A percentile compares a stretch with the other conserved stretches of the same genome.
These are phyloP conservation scores for Termitomyces sp. DNA, from an alignment of 768 basidiomycete species.

Conservation along the genomic window DNA sequence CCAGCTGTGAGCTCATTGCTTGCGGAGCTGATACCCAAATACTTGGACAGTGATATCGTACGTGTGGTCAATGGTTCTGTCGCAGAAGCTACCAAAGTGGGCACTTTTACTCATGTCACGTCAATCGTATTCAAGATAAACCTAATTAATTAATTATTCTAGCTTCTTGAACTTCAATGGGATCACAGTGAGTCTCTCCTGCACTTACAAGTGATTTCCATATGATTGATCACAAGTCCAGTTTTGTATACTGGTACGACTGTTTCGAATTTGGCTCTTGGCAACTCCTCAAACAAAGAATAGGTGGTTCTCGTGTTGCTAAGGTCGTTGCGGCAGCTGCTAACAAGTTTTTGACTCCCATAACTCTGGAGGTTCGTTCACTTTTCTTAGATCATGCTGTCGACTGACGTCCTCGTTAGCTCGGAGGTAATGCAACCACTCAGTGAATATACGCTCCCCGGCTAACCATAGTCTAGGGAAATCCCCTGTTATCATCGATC, in stretches of 20 bases:
- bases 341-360: slow-evolving; percentile 70
- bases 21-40: slow-evolving; percentile 67
- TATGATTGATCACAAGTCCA: slow-evolving; percentile 16
- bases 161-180: slow-evolving; percentile 76
- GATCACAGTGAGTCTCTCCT: slow-evolving; percentile 37
- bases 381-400: neutral
- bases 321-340: slow-evolving; percentile 70
- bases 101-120: slow-evolving; percentile 1
- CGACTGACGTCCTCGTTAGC: slow-evolving; percentile 27
- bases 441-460: neutral
- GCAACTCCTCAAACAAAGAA: neutral
- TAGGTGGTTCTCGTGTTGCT: slow-evolving; percentile 55
- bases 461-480: slow-evolving; percentile 40
- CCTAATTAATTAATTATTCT: neutral
- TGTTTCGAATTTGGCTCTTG: neutral
- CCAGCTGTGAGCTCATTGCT: slow-evolving; percentile 54
- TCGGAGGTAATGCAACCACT: slow-evolving; percentile 31
- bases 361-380: slow-evolving; percentile 38
- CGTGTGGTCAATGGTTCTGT: slow-evolving; percentile 67
- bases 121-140: neutral
- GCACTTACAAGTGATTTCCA: neutral
- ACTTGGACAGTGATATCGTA: slow-evolving; percentile 66
- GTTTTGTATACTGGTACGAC: slow-evolving; percentile 61
- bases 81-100: slow-evolving; percentile 55
- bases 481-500: slow-evolving; percentile 72